phyloP scores from a whole-genome alignment of 139 green algal species.

The Pedinophyceae sp. region DNA sequence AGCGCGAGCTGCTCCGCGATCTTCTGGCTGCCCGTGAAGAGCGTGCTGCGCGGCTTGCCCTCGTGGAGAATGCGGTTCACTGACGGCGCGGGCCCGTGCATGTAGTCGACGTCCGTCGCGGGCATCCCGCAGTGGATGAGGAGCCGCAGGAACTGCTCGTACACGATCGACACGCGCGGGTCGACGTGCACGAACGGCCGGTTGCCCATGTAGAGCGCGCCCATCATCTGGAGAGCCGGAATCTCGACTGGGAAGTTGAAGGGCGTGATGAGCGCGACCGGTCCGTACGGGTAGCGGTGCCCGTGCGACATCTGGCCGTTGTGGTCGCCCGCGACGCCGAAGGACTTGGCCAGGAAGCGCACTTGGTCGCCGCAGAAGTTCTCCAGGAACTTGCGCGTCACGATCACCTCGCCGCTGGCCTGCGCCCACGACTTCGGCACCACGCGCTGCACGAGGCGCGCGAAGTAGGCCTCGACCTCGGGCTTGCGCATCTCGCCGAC shows the following conservation, averaged over 20 bases:
- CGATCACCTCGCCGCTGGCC: slow-evolving; percentile 62
- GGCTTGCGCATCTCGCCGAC: slow-evolving; percentile 51
- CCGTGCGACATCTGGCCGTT: slow-evolving; percentile 64
- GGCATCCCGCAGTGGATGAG: slow-evolving; percentile 80
- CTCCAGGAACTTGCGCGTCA: slow-evolving; percentile 83
- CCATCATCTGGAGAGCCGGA: slow-evolving; percentile 83
- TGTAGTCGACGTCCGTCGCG: slow-evolving; percentile 60
- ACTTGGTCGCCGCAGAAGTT: slow-evolving; percentile 93
- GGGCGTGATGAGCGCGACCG: slow-evolving; percentile 81
- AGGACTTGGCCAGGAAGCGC: slow-evolving; percentile 72
- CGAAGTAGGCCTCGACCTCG: slow-evolving; percentile 72
- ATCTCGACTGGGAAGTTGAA: slow-evolving; percentile 99
- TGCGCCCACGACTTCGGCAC: slow-evolving; percentile 69
- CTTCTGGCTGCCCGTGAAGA: slow-evolving; percentile 61
- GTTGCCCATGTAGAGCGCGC: slow-evolving; percentile 97
- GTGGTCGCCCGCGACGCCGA: slow-evolving; percentile 77
- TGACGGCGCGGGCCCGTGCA: slow-evolving; percentile 54
- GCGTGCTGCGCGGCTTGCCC: slow-evolving; percentile 59
- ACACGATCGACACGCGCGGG: slow-evolving; percentile 75
- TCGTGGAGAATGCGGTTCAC: slow-evolving; percentile 51
- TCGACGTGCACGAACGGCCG: slow-evolving; percentile 83
- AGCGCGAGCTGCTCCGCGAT: slow-evolving; percentile 70
- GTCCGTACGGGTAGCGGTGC: slow-evolving; percentile 76
- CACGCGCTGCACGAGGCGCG: slow-evolving; percentile 73
- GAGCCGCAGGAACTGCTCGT: slow-evolving; percentile 84